These are phyloP conservation scores for Ustilago hordei DNA, from an alignment of 1,284 basidiomycete species.

Conservation along the genomic window DNA sequence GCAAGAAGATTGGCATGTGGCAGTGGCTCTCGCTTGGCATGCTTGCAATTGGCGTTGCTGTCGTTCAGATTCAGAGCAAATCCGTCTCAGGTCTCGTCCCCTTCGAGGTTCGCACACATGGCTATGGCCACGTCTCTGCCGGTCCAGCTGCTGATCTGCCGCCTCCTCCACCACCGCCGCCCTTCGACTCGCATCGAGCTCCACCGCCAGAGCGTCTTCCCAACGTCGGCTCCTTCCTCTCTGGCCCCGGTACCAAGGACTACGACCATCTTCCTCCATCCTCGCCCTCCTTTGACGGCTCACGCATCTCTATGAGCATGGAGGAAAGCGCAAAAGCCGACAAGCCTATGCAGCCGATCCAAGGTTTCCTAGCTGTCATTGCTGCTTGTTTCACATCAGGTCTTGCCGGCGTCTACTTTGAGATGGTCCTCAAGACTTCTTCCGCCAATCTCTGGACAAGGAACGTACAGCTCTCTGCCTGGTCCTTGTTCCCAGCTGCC, in stretches of 20 bases:
- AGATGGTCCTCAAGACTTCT: slow-evolving; percentile 93
- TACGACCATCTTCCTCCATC: slow-evolving; percentile 40
- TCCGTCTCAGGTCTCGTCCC: slow-evolving; percentile 50
- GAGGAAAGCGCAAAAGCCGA: slow-evolving; percentile 45
- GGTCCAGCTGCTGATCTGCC: slow-evolving; percentile 37
- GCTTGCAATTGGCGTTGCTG: slow-evolving; percentile 88
- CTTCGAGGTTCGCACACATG: slow-evolving; percentile 46
- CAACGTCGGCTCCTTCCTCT: slow-evolving; percentile 37
- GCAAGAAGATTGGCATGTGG: slow-evolving; percentile 78
- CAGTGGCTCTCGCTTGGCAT: slow-evolving; percentile 88
- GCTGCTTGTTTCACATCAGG: slow-evolving; percentile 95
- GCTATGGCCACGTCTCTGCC: slow-evolving; percentile 46
- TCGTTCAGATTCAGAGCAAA: slow-evolving; percentile 80
- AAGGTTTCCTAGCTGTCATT: slow-evolving; percentile 85
- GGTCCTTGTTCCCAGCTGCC: slow-evolving; percentile 90
- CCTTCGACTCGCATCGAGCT: slow-evolving; percentile 50
- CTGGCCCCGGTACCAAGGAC: slow-evolving; percentile 26
- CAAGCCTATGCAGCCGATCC: slow-evolving; percentile 79
- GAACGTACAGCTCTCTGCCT: slow-evolving; percentile 94
- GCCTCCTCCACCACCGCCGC: slow-evolving; percentile 62
- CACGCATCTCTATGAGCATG: slow-evolving; percentile 55
- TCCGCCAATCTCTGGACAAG: slow-evolving; percentile 92
- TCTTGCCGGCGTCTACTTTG: slow-evolving; percentile 97
- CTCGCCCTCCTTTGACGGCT: slow-evolving; percentile 44
- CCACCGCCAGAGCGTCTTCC: slow-evolving; percentile 61